Percentiles rank a stretch among this genome's conserved stretches.
Evolutionary conservation across 169 alveolate genomes (phyloP).

Genomic region (Cryptosporidium meleagridis): DNA sequence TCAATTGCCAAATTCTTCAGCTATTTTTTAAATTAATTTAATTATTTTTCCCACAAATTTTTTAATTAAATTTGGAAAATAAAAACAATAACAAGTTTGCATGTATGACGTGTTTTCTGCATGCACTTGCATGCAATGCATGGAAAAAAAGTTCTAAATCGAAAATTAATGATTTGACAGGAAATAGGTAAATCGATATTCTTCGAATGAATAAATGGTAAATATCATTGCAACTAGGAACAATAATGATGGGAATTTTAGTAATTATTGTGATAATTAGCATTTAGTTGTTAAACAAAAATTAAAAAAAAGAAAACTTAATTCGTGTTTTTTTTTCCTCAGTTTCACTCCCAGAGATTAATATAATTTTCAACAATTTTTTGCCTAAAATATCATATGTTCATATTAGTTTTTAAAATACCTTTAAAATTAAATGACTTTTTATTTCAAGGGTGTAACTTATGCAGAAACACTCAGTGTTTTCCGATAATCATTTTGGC

Average conservation of each 20-base stretch:
- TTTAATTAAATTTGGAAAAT: neutral
- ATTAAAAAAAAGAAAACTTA: too few species aligned
- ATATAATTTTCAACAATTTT: neutral
- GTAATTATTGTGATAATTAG: too few species aligned
- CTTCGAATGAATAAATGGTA: neutral
- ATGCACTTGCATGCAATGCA: neutral
- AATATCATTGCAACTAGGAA: too few species aligned
- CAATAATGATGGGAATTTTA: too few species aligned
- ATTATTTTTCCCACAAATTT: neutral
- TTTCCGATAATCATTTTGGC: constrained; percentile 22
- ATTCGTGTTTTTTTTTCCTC: neutral
- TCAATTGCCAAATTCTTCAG: neutral
- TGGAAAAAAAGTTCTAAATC: neutral
- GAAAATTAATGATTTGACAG: neutral
- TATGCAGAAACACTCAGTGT: neutral
- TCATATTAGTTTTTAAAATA: too few species aligned
- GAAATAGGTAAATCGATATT: neutral
- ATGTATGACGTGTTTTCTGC: neutral
- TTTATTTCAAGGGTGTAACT: neutral
- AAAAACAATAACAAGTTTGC: neutral
- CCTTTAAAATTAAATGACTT: neutral
- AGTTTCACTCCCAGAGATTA: too few species aligned
- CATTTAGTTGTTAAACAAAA: neutral
- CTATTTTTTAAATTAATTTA: neutral
- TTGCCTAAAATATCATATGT: neutral